Base-by-base conservation (phyloP, 2,329 filamentous ascomycete species). In the Diplodia intermedia region DNA sequence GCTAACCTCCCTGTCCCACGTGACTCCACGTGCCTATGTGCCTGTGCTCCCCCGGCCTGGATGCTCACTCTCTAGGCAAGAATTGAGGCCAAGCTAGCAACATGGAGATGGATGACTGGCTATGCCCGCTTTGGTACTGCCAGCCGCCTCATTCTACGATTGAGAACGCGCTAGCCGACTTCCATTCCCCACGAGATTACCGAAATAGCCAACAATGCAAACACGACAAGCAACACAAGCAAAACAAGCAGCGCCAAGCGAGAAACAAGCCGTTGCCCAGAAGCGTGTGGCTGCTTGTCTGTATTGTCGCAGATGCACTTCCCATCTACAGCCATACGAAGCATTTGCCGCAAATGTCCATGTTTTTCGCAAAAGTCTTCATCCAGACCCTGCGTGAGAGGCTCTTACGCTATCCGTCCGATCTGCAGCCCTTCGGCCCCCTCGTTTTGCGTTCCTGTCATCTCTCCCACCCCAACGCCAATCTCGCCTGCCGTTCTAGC, bases 131-230 rank as follows among this genome's bases (percentile, higher is more conserved):
- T 31, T 18, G 23, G 23, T 26, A 26, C 12, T 43, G 15, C 6
- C 31, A 15, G 47, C 18, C 18, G 26, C 9, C 26, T 18, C 43
- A 26, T 31, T 26, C 14, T 6, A 31, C 23, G n/a, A 33, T 5
- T 49, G 50, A 52, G 60, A 52, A 63, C 60, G 60, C 60, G 47
- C 57, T 52, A 52, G 57, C 20, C 36, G 40, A 14, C 56, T 29
- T 62, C 57, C 60, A 63, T 63, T 63, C 60, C 60, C 29, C 47
- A 26, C 2, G 60, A 63, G 31, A 63, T 63, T 63, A 12, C 43
- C 47, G n/a, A 38, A 6, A 38, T 6, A 6, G 15, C 29, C 43
- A 62, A 38, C 57, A 52, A 62, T 50, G 29, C 29, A 52, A 50
- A 38, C 43, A 23, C 9, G 14, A 43, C 31, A 33, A 33, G 31